Percentiles rank a stretch among this genome's conserved stretches.
phyloP scores from a whole-genome alignment of 345 rosid species.

The Nephelium lappaceum region DNA sequence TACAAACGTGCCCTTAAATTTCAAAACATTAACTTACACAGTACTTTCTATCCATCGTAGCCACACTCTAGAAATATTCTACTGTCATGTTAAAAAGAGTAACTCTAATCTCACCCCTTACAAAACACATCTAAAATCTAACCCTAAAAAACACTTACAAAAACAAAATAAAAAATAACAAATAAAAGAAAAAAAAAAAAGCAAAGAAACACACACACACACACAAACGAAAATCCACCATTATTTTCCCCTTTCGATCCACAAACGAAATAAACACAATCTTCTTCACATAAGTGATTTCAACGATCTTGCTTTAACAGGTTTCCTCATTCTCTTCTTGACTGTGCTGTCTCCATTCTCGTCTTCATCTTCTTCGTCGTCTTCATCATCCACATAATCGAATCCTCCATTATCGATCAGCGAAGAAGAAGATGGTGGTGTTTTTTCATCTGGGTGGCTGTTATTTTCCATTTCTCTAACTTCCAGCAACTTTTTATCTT shows the following conservation, averaged over 20 bases:
- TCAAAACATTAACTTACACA: slow-evolving; percentile 26
- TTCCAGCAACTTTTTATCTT: slow-evolving; percentile 7
- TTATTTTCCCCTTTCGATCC: slow-evolving; percentile 4
- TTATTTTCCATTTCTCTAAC: slow-evolving; percentile 9
- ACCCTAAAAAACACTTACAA: slow-evolving; percentile 26
- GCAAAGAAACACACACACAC: not conserved
- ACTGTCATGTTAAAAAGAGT: slow-evolving; percentile 32
- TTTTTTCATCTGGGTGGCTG: slow-evolving; percentile 19
- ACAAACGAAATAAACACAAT: slow-evolving; percentile 1
- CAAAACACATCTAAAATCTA: slow-evolving; percentile 22
- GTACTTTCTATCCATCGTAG: slow-evolving; percentile 19
- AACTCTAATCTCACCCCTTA: slow-evolving; percentile 31
- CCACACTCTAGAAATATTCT: slow-evolving; percentile 28
- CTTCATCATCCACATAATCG: slow-evolving; percentile 43
- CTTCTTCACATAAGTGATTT: slow-evolving; percentile 75
- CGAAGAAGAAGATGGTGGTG: slow-evolving; percentile 28
- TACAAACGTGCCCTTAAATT: slow-evolving; percentile 31
- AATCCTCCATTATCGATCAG: slow-evolving; percentile 32
- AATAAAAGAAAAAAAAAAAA: not conserved
- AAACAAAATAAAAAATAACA: not conserved
- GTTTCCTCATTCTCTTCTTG: slow-evolving; percentile 74
- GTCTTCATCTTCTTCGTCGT: slow-evolving; percentile 34
- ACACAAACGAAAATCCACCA: not conserved
- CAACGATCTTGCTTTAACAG: slow-evolving; percentile 84
- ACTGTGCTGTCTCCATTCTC: slow-evolving; percentile 29